Conservation (phyloP, 805 yeast species). For the Saccharomyces mikatae region DNA sequence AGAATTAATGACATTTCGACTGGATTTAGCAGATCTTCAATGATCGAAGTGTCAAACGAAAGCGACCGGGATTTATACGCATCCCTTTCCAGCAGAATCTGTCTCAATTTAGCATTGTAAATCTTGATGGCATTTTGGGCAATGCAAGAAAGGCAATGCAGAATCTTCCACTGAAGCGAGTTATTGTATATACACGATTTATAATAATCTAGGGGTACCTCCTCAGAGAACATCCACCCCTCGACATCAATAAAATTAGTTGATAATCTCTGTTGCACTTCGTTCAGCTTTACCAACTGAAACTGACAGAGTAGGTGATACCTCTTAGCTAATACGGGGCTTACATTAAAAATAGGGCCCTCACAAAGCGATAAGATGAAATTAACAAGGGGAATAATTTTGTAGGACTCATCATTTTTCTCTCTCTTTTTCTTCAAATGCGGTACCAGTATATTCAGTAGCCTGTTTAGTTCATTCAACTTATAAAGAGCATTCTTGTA, state of each 20-base stretch:
- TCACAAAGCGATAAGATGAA: slow-evolving; percentile 31
- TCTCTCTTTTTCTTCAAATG: slow-evolving; percentile 18
- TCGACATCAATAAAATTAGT: slow-evolving; percentile 16
- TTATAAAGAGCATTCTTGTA: slow-evolving; percentile 47
- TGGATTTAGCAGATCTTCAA: slow-evolving; percentile 30
- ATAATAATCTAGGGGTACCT: slow-evolving; percentile 2
- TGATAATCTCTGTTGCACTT: slow-evolving; percentile 13
- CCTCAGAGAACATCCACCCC: slow-evolving; percentile 14
- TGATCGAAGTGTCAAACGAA: slow-evolving; percentile 20
- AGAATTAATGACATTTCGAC: slow-evolving; percentile 23
- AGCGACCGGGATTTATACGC: slow-evolving; percentile 23
- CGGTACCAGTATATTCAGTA: slow-evolving; percentile 27
- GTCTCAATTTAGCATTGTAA: slow-evolving; percentile 27
- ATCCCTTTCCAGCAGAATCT: slow-evolving; percentile 26
- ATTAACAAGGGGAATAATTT: slow-evolving; percentile 30
- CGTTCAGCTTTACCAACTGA: slow-evolving; percentile 20
- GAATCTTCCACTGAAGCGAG: slow-evolving; percentile 22
- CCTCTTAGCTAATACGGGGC: slow-evolving; percentile 34
- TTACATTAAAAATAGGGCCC: slow-evolving; percentile 36
- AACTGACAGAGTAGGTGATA: slow-evolving; percentile 30
- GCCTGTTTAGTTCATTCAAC: slow-evolving; percentile 33
- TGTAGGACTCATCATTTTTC: slow-evolving; percentile 3
- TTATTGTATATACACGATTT: slow-evolving; percentile 19
- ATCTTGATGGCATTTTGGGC: slow-evolving; percentile 24
- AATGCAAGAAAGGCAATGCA: slow-evolving; percentile 17